Conservation (phyloP, 768 basidiomycete genomes). For the Polyporus arcularius region DNA sequence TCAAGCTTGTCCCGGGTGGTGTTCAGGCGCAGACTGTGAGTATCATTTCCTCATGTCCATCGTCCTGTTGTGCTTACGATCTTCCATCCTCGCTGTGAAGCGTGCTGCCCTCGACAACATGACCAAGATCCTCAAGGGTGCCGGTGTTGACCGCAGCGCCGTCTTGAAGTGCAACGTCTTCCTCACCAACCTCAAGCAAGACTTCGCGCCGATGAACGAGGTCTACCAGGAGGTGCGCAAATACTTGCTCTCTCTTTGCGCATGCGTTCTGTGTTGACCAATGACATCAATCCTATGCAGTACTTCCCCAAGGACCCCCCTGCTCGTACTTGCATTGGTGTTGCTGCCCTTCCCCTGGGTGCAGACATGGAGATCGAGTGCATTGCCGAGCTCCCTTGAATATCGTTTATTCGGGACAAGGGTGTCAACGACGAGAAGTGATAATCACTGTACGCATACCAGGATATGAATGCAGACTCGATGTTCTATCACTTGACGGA, state of each 20-base stretch:
- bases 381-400: constrained; percentile 43
- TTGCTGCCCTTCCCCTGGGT: constrained; percentile 51
- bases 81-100: constrained; percentile 21
- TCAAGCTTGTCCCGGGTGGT: constrained; percentile 37
- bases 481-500: no score
- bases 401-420: neutral
- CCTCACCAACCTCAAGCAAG: constrained; percentile 37
- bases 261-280: neutral
- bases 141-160: constrained; percentile 39
- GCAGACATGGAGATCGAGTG: constrained; percentile 65
- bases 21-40: constrained; percentile 41
- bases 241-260: neutral
- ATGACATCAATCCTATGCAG: constrained; percentile 30
- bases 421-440: neutral
- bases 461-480: no score
- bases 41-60: neutral
- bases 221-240: constrained; percentile 36
- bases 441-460: neutral
- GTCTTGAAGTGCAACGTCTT: constrained; percentile 45
- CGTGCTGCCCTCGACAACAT: constrained; percentile 42
- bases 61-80: neutral
- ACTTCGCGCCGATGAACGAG: constrained; percentile 42
- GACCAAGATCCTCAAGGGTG: constrained; percentile 36
- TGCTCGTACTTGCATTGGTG: constrained; percentile 61
- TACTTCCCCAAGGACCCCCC: constrained; percentile 52